Base-by-base conservation (phyloP, 495 filamentous ascomycete species). In the Pyrenopolyporus hunteri region DNA sequence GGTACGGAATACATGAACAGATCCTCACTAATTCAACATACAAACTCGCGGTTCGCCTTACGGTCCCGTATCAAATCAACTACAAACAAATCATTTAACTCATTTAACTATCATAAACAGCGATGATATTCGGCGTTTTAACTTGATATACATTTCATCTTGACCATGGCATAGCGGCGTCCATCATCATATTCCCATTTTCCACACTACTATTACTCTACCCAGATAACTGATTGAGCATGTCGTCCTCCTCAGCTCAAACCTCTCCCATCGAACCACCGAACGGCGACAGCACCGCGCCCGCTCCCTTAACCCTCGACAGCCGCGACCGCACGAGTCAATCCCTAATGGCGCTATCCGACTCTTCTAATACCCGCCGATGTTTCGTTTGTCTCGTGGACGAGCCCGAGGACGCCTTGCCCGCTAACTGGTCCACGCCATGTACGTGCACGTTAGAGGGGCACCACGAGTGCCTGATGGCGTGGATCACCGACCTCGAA, bases 351-450 rank as follows among this genome's bases (percentile, higher is more conserved):
- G 31, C 35, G n/a, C 42, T 36, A 6, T 64, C 52, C 13, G 66
- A 46, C 1, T 56, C 62, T 39, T 53, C 57, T 10, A 66, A 74
- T 57, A 72, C 87, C 20, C 85, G 85, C 28, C 87, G 87, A 74
- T 98, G 94, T 74, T 97, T 91, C 88, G 93, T 98, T 67, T 98
- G 94, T 76, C 90, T 94, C 67, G 82, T 82, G 48, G 90, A 93
- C 61, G 87, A 92, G 59, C 92, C 87, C 17, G 91, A 96, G 61
- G 79, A 82, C 32, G 78, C 84, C 3, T 61, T 69, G 0, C 85
- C 85, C 17, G 71, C 79, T n/a, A 81, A 87, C 68, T 98, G 93
- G 92, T 85, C 89, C 13, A 88, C 83, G 16, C 91, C 94, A 6
- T 98, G 94, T 73, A 87, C 87, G 0, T 98, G 94, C 75, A 89